Evolutionary conservation across 1,284 basidiomycete species (phyloP).

Genomic region (Apiotrichum montevideense): DNA sequence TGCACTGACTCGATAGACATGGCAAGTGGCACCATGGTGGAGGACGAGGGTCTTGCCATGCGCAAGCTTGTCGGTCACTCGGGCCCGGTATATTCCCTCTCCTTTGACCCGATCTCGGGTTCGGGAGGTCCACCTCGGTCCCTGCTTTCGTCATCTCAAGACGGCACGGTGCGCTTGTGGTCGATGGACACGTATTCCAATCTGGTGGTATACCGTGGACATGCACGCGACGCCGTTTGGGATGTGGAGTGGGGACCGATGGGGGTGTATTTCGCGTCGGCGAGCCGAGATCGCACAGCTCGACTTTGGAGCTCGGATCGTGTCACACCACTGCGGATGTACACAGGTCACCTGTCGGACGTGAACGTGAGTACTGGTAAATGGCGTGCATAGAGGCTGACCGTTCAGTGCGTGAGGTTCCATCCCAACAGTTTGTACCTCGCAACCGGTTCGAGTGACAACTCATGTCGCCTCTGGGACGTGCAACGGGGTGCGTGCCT

Average conservation of each 20-base stretch:
- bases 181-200: slow-evolving; percentile 92
- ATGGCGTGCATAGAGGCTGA: background rate
- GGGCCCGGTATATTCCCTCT: slow-evolving; percentile 88
- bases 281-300: slow-evolving; percentile 87
- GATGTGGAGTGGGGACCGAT: slow-evolving; percentile 97
- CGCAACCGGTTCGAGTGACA: slow-evolving; percentile 93
- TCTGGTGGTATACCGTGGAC: slow-evolving; percentile 88
- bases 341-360: slow-evolving; percentile 93
- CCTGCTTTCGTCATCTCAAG: slow-evolving; percentile 88
- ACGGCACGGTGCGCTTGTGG: slow-evolving; percentile 88
- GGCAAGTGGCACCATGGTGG: slow-evolving; percentile 38
- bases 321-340: slow-evolving; percentile 78
- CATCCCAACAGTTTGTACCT: slow-evolving; percentile 97
- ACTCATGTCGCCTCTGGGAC: slow-evolving; percentile 95
- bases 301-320: slow-evolving; percentile 94
- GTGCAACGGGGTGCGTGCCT: slow-evolving; percentile 93
- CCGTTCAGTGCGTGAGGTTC: slow-evolving; percentile 76
- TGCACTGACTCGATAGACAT: slow-evolving; percentile 19
- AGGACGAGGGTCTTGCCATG: slow-evolving; percentile 72
- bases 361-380: slow-evolving; percentile 68
- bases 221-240: slow-evolving; percentile 91
- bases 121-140: slow-evolving; percentile 78
- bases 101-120: slow-evolving; percentile 86
- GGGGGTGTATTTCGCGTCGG: slow-evolving; percentile 97
- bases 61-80: slow-evolving; percentile 95